Evolutionary conservation across 352 stramenopile genomes (phyloP), one percentile per base, ranked within the genome.

Genomic region (Globisporangium sylvaticum): DNA sequence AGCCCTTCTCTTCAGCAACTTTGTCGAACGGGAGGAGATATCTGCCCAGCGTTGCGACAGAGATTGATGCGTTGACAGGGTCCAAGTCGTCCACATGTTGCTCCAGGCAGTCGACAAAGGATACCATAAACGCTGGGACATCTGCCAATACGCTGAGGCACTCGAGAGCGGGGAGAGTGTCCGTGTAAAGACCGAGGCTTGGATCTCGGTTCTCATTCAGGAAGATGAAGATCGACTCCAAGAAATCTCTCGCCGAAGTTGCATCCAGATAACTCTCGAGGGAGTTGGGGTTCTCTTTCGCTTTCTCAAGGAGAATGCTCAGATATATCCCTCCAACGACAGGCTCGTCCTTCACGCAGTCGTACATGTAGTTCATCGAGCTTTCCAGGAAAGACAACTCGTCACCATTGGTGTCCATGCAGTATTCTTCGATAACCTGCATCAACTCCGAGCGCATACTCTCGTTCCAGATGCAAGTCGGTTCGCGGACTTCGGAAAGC

Each of bases 381-480:
- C 68, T 90, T 61, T 94, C 86, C 62, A 94, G 53, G 59, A 92
- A 86, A 0, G 79, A 85, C 44, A 92, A 53, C 31, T 80, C 81
- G 37, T 91, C 77, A 15, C 70, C 79, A 64, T 64, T 77, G 20
- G 52, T 65, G 62, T 89, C 76, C 12, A 73, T 87, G 54, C 81
- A 92, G 67, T 90, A 88, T 24, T 92, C 86, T 68, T 89, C 80
- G 9, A 86, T 91, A 18, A 92, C 62, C 44, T 89, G 76, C 65
- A 87, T 83, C n/a, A 94, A 63, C 67, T 94, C 86, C 15, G 53
- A 68, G 8, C 82, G 73, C 12, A 82, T 90, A 39, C 60, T 78
- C 65, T 80, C 75, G 29, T 92, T 89, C 86, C 86, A 94, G 44
- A 94, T 89, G 60, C 86, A 94, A 2, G 73, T 90, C 27, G 84